Evolutionary conservation across 495 filamentous ascomycete species (phyloP), one percentile per base, ranked within the genome.

Genomic region (Immersiella caudata): DNA sequence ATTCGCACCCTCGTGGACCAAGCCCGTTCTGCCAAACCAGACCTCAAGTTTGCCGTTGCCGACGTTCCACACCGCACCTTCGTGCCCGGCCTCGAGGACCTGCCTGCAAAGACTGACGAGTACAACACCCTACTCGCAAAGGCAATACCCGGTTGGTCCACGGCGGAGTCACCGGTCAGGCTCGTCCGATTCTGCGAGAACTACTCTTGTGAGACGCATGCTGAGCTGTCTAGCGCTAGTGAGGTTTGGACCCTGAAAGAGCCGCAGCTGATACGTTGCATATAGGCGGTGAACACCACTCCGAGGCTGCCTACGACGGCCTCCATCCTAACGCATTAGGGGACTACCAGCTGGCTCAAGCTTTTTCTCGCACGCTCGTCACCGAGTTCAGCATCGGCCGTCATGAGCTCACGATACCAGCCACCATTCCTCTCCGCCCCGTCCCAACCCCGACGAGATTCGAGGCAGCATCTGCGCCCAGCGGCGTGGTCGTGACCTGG

Each of bases 321-420:
- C 68, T 80, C 18, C 78, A 80, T 26, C 78, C 78, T 18, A 77
- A 77, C 29, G 67, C 73, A 14, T 62, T 75, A 1, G 78, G 78
- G 24, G 75, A 80, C 29, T 77, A 70, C 60, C 57, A 77, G 40
- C 59, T 78, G 50, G 73, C 71, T 12, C 50, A 65, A 11, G 71
- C 76, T 56, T 77, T 78, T 33, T 29, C 56, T 20, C 22, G 56
- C 22, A 59, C 56, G 0, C 68, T 77, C 25, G 24, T 71, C 46
- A 55, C 56, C 1, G 49, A 27, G 14, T 73, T 74, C 35, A 29
- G 33, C 21, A n/a, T 74, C 40, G 73, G 70, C 18, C 57, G 26
- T 16, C 49, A 14, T 21, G 59, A 57, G n/a, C 66, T 74, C 6
- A 14, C 8, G 24, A 65, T 75, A 16, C 73, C 73, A 4, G 18